Conservation (phyloP, 495 filamentous ascomycete genomes). For the Penicillium diatomitis region DNA sequence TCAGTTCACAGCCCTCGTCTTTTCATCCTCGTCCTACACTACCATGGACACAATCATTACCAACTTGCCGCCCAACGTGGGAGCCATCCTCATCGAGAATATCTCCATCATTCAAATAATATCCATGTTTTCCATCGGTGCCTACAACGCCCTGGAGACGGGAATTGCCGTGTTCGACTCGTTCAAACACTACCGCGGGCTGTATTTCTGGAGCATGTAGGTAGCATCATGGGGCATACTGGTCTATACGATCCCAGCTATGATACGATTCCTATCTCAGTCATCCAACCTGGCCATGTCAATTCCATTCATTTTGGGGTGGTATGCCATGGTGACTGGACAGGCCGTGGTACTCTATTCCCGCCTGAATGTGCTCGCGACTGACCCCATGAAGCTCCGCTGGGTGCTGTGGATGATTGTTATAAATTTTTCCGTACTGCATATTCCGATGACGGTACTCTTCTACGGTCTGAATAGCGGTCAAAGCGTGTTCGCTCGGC, state of each 20-base stretch:
- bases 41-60: slow-evolving; percentile 10
- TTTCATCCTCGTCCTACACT: no score
- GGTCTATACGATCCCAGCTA: background rate
- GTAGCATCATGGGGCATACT: slow-evolving; percentile 22
- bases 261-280: background rate
- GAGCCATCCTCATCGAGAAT: slow-evolving; percentile 4
- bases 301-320: slow-evolving; percentile 34
- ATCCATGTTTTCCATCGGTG: background rate
- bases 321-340: slow-evolving; percentile 52
- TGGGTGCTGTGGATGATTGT: slow-evolving; percentile 48
- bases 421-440: slow-evolving; percentile 35
- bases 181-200: slow-evolving; percentile 26
- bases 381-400: slow-evolving; percentile 29
- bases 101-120: background rate
- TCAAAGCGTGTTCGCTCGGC: slow-evolving; percentile 15
- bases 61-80: slow-evolving; percentile 4
- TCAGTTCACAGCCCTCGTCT: no score
- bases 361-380: slow-evolving; percentile 50
- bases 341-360: slow-evolving; percentile 59
- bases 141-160: background rate
- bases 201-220: slow-evolving; percentile 34
- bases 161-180: background rate
- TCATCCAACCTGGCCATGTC: background rate
- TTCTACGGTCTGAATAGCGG: slow-evolving; percentile 26
- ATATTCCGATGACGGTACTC: slow-evolving; percentile 42